These are phyloP conservation scores for Entophlyctis helioformis DNA, from an alignment of 192 early-diverging fungal genomes.

Conservation along the genomic window DNA sequence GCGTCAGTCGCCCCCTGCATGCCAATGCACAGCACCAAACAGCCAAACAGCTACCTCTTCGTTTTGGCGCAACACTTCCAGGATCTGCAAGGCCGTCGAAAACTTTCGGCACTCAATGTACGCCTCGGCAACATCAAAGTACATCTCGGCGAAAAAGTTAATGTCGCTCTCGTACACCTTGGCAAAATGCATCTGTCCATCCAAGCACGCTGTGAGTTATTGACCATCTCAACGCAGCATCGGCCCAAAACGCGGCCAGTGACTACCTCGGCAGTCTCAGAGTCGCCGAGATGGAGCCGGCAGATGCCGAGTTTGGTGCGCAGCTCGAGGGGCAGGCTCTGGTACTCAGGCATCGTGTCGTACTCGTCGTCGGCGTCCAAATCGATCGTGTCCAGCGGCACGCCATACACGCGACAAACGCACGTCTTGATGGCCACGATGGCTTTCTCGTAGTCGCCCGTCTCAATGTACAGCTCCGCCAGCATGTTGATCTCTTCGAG, in stretches of 20 bases:
- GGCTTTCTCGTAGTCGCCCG: conserved; percentile 62
- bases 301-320: conserved; percentile 76
- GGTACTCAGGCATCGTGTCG: conserved; percentile 4
- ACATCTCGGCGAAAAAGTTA: conserved; percentile 53
- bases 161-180: conserved; percentile 35
- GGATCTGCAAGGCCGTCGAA: conserved; percentile 45
- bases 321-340: conserved; percentile 67
- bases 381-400: conserved; percentile 14
- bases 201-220: not conserved
- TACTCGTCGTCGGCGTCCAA: conserved; percentile 34
- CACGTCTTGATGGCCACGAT: conserved; percentile 60
- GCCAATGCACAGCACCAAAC: too few species aligned
- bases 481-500: conserved; percentile 81
- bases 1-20: too few species aligned
- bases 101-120: conserved; percentile 54
- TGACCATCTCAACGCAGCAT: too few species aligned
- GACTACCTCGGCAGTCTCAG: conserved; percentile 51
- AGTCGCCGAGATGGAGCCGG: conserved; percentile 56
- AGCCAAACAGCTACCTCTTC: too few species aligned
- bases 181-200: conserved; percentile 49
- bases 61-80: conserved; percentile 15
- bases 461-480: conserved; percentile 72
- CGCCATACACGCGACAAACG: conserved; percentile 30
- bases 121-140: conserved; percentile 62
- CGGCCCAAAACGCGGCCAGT: too few species aligned